phyloP scores from a whole-genome alignment of 805 yeast species.

The Metschnikowia dekortorum region DNA sequence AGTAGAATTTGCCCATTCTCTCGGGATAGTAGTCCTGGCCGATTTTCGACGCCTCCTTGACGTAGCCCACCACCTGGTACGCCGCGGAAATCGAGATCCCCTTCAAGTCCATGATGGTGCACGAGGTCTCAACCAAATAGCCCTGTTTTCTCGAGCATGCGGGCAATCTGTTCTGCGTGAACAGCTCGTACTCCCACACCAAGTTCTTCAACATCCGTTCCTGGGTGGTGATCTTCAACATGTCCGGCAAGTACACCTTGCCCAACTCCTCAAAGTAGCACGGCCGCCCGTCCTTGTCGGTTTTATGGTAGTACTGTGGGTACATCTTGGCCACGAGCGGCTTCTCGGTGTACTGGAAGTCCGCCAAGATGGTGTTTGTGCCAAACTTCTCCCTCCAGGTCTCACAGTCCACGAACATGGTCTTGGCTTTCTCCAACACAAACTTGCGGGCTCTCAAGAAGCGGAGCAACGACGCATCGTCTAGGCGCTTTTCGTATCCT shows the following conservation, averaged over 20 bases:
- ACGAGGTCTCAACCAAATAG: slow-evolving; percentile 83
- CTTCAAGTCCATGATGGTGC: slow-evolving; percentile 92
- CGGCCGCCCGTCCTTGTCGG: slow-evolving; percentile 96
- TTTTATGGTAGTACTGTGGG: slow-evolving; percentile 97
- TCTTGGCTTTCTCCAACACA: slow-evolving; percentile 70
- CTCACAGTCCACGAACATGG: slow-evolving; percentile 85
- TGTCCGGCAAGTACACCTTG: slow-evolving; percentile 78
- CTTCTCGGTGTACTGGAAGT: slow-evolving; percentile 92
- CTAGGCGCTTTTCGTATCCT: slow-evolving; percentile 76
- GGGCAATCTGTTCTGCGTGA: slow-evolving; percentile 78
- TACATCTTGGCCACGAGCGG: slow-evolving; percentile 82
- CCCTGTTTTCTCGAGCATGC: slow-evolving; percentile 88
- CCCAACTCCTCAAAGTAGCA: slow-evolving; percentile 93
- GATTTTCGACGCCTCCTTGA: slow-evolving; percentile 86
- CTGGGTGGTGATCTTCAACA: slow-evolving; percentile 90
- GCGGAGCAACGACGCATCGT: slow-evolving; percentile 79
- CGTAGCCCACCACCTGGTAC: slow-evolving; percentile 79
- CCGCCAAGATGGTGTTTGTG: slow-evolving; percentile 77
- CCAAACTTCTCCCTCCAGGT: slow-evolving; percentile 88
- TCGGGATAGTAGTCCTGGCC: slow-evolving; percentile 98
- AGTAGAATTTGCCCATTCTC: slow-evolving; percentile 96
- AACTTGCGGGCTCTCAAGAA: slow-evolving; percentile 95
- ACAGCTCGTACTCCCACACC: slow-evolving; percentile 97
- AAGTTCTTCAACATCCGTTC: slow-evolving; percentile 94
- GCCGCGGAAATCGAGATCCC: slow-evolving; percentile 87